Conservation (phyloP, 306 rosid species). For the Quercus bicolor region DNA sequence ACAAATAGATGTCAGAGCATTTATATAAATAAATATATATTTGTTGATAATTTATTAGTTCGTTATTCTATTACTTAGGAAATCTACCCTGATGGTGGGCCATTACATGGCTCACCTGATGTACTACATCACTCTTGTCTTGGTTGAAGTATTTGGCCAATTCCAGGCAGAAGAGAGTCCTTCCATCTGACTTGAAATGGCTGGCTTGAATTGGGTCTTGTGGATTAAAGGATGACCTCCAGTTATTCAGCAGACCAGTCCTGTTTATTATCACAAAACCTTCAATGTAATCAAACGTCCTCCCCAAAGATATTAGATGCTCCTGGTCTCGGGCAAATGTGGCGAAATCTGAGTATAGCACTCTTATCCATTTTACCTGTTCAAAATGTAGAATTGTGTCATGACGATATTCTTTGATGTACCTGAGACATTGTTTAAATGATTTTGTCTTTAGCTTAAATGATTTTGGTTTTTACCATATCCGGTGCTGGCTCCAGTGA, state of each 20-base stretch:
- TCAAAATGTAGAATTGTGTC: constrained; percentile 1
- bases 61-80: neutral
- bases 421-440: neutral
- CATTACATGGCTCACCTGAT: constrained; percentile 48
- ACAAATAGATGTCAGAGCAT: constrained; percentile 1
- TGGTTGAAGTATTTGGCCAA: constrained; percentile 74
- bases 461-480: constrained; percentile 38
- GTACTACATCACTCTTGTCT: constrained; percentile 29
- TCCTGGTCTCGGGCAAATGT: constrained; percentile 81
- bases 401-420: neutral
- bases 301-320: constrained; percentile 51
- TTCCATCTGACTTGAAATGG: constrained; percentile 85
- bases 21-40: neutral
- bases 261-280: constrained; percentile 92
- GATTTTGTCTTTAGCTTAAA: neutral
- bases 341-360: constrained; percentile 50
- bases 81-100: constrained; percentile 14
- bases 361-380: constrained; percentile 76
- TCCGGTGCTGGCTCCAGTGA: constrained; percentile 78
- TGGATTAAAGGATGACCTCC: constrained; percentile 93
- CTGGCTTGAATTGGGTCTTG: constrained; percentile 85
- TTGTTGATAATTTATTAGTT: neutral
- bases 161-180: constrained; percentile 80
- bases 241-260: constrained; percentile 82
- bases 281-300: constrained; percentile 75